Conservation (phyloP, 129 eudicot genomes). For the Deinandra increscens region DNA sequence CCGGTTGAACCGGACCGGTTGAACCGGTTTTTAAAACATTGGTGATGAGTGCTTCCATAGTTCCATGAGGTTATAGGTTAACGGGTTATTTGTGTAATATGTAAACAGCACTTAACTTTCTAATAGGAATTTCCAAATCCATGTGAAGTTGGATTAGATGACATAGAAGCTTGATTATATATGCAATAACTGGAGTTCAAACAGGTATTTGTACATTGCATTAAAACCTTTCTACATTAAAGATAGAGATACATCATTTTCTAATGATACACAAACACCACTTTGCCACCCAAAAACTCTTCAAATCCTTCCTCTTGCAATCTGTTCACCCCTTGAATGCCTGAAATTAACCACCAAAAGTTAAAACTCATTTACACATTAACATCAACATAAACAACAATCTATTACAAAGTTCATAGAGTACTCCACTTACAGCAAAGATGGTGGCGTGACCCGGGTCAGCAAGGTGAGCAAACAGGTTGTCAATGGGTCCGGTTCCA, state of each 20-base stretch:
- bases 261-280: conserved; percentile 46
- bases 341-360: conserved; percentile 35
- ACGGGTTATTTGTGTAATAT: too few relatives aligned
- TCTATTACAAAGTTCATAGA: not conserved
- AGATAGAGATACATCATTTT: conserved; percentile 32
- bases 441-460: conserved; percentile 99
- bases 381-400: not conserved
- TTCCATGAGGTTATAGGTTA: too few relatives aligned
- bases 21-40: too few relatives aligned
- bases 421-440: conserved; percentile 70
- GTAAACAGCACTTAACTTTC: too few relatives aligned
- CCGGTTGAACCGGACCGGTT: too few relatives aligned
- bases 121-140: not conserved
- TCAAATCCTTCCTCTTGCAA: conserved; percentile 12
- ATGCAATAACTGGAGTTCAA: conserved; percentile 26
- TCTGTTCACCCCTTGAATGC: conserved; percentile 58
- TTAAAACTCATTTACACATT: not conserved
- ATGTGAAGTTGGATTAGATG: not conserved
- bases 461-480: conserved; percentile 96
- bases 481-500: conserved; percentile 96
- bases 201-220: conserved; percentile 62
- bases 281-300: conserved; percentile 38
- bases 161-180: conserved; percentile 10
- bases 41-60: too few relatives aligned
- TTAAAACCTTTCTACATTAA: conserved; percentile 41